Base-by-base conservation (phyloP, 805 yeast genomes). In the Candida ovalis region DNA sequence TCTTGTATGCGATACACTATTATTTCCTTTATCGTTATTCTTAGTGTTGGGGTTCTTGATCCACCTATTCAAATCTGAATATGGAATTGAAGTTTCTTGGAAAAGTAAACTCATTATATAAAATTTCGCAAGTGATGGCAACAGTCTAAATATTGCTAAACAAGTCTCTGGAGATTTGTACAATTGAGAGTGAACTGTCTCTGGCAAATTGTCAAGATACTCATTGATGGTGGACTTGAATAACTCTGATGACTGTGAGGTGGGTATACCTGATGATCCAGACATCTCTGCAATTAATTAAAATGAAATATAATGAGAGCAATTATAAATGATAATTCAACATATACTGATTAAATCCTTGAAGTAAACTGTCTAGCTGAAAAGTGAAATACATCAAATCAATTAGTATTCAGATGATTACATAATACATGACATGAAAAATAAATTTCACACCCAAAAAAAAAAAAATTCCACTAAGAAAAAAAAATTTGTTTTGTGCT, bases 81-180 rank as follows among this genome's bases (percentile, higher is more conserved):
- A 68, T 5, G 84, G 77, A 12, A 86, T 78, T 1, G 91, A 87
- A 44, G 79, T 78, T 46, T 88, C 94, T 58, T 83, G 80, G 68
- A 88, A 94, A 18, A 95, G 72, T 84, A 91, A 80, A 10, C 91
- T 76, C 89, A 89, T 85, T 43, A 92, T 82, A 59, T 86, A 84
- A 66, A 88, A 86, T 63, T 92, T 91, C 25, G 97, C 96, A 55
- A 94, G 68, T 22, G 91, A 82, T 0, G 99, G 97, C 17, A 94
- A 74, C 50, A 94, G 72, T 53, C 99, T 75, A 64, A 84, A 91
- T n/a, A 94, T 84, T 2, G 99, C 95, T 42, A 94, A 73, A 63
- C 97, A 90, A 47, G 99, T 88, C 12, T 97, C 96, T 2, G 99
- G 96, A 44, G 88, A 80, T 58, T 81, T 84, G 67, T 87, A 94